Evolutionary conservation across 352 stramenopile genomes (phyloP).

Genomic region (Phytopythium kandeliae): DNA sequence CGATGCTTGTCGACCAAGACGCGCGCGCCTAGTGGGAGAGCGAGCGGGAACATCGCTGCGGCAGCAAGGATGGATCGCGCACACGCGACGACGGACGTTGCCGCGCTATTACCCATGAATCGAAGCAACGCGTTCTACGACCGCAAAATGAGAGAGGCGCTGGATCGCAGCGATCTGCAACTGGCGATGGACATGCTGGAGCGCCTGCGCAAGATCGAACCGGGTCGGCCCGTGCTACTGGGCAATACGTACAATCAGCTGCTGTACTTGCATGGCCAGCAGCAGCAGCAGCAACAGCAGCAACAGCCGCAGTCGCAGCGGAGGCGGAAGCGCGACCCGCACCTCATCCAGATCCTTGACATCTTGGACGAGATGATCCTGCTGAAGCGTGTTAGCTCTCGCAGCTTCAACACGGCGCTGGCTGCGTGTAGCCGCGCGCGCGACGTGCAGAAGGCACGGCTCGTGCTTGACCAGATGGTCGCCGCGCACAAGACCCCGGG

Average conservation of each 20-base stretch:
- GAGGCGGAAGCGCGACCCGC: constrained; percentile 13
- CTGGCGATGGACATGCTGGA: constrained; percentile 22
- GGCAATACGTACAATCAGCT: constrained; percentile 51
- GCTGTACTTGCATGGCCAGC: constrained; percentile 39
- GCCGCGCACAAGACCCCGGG: constrained; percentile 17
- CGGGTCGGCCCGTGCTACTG: constrained; percentile 22
- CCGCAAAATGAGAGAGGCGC: constrained; percentile 19
- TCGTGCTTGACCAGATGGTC: constrained; percentile 44
- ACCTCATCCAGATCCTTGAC: constrained; percentile 33
- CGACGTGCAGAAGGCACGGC: constrained; percentile 26
- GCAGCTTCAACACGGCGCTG: constrained; percentile 68
- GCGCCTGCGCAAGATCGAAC: constrained; percentile 15
- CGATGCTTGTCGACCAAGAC: background rate
- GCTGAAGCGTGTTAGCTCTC: constrained; percentile 26
- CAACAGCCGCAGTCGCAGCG: constrained; percentile 18
- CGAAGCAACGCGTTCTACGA: constrained; percentile 46
- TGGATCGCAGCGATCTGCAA: constrained; percentile 24
- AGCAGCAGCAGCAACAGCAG: constrained; percentile 21
- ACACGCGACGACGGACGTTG: constrained; percentile 9
- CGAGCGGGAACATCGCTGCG: background rate
- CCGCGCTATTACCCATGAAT: constrained; percentile 11
- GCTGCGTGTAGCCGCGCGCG: constrained; percentile 49
- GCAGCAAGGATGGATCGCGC: background rate
- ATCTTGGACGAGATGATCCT: constrained; percentile 49
- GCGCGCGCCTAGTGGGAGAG: background rate